These are phyloP conservation scores for Fusarium xyrophilum DNA, from an alignment of 2,329 filamentous ascomycete genomes.

Conservation along the genomic window DNA sequence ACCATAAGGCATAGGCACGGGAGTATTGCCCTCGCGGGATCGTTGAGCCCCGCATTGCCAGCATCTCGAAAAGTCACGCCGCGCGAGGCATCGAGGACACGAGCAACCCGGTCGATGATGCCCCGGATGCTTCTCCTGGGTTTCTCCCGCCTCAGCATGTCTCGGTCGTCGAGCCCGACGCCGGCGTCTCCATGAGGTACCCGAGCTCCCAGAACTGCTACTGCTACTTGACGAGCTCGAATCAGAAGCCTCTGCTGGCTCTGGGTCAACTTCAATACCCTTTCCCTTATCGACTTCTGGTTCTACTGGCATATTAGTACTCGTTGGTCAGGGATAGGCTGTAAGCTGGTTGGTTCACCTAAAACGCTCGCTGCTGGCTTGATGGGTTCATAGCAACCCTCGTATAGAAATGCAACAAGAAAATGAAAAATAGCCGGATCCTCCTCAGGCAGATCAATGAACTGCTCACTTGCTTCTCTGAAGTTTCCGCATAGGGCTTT, in stretches of 20 bases:
- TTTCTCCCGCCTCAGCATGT: constrained; percentile 18
- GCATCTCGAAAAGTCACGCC: constrained; percentile 31
- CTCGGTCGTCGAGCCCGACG: constrained; percentile 20
- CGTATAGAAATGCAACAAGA: constrained; percentile 59
- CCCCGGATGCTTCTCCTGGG: constrained; percentile 52
- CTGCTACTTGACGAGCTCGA: constrained; percentile 43
- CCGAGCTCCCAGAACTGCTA: constrained; percentile 28
- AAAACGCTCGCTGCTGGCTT: constrained; percentile 52
- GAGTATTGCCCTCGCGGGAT: constrained; percentile 14
- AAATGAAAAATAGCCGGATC: constrained; percentile 60
- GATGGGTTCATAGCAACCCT: constrained; percentile 55
- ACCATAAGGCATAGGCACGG: not conserved
- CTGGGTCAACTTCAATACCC: constrained; percentile 39
- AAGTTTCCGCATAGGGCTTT: constrained; percentile 58
- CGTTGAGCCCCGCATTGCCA: constrained; percentile 37
- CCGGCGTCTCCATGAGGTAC: constrained; percentile 31
- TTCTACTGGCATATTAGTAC: constrained; percentile 27
- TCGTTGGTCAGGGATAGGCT: not conserved
- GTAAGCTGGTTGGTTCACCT: constrained; percentile 36
- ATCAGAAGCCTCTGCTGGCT: constrained; percentile 45
- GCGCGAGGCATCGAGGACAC: constrained; percentile 50
- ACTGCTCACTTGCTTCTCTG: constrained; percentile 54
- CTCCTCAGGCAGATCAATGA: constrained; percentile 58
- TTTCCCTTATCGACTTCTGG: constrained; percentile 52
- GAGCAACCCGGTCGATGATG: constrained; percentile 54